These are phyloP conservation scores for Purpureocillium takamizusanense DNA, from an alignment of 2,329 filamentous ascomycete genomes.

Conservation along the genomic window DNA sequence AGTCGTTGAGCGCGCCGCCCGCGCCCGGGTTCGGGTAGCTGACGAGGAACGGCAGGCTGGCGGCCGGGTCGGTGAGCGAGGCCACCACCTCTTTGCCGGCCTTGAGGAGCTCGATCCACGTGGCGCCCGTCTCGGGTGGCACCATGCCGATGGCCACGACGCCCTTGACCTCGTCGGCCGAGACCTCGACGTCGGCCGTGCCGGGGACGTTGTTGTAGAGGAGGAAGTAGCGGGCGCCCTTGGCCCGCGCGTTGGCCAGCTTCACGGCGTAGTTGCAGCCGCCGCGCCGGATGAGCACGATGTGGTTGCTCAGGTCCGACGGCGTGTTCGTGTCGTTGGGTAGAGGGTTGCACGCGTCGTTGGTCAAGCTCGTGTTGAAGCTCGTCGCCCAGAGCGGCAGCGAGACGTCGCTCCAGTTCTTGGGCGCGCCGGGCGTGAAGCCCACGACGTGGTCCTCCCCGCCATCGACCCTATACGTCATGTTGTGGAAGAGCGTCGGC, in stretches of 20 bases:
- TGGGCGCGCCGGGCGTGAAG: conserved; percentile 30
- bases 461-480: conserved; percentile 27
- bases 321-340: not conserved
- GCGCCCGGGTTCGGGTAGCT: not conserved
- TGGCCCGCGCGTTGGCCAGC: conserved; percentile 38
- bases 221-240: conserved; percentile 51
- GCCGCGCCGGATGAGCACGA: conserved; percentile 5
- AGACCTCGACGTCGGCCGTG: conserved; percentile 21
- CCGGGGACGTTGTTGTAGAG: conserved; percentile 45
- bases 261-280: conserved; percentile 39
- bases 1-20: conserved; percentile 21
- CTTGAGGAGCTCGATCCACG: conserved; percentile 27
- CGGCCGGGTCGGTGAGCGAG: not conserved
- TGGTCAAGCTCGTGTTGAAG: not conserved
- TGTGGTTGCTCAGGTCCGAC: conserved; percentile 1
- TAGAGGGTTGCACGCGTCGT: conserved; percentile 1
- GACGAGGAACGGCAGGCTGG: not conserved
- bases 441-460: conserved; percentile 27
- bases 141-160: conserved; percentile 28
- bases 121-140: conserved; percentile 23
- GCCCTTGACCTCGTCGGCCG: conserved; percentile 18
- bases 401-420: conserved; percentile 31
- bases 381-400: not conserved
- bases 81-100: conserved; percentile 5
- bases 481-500: not conserved